Percentiles rank a stretch among this genome's conserved stretches.
Conservation (phyloP, 2,329 filamentous ascomycete species). For the Verticillium longisporum region DNA sequence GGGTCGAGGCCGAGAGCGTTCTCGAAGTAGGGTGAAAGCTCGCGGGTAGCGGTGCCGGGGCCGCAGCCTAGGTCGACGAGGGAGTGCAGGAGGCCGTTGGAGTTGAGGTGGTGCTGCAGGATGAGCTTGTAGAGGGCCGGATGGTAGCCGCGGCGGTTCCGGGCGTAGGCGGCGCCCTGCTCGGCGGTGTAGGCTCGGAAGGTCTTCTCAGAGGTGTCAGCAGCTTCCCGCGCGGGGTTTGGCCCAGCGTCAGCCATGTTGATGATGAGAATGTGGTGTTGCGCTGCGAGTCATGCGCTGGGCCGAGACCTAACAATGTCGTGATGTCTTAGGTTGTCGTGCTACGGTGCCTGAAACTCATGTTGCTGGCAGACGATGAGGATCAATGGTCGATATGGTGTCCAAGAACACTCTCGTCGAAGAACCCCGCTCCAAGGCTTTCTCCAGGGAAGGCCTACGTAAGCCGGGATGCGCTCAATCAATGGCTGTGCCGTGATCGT, state of each 20-base stretch:
- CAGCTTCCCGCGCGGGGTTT: not conserved
- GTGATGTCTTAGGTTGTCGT: not conserved
- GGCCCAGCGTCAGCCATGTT: not conserved
- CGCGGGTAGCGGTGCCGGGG: constrained; percentile 40
- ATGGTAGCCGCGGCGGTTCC: constrained; percentile 33
- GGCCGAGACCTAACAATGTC: not conserved
- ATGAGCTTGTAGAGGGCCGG: constrained; percentile 38
- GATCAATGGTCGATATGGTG: not conserved
- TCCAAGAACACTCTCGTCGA: too few relatives aligned
- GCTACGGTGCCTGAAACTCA: too few relatives aligned
- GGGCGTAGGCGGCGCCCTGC: constrained; percentile 37
- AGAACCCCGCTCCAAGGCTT: not conserved
- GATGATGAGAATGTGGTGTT: not conserved
- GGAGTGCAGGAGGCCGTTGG: constrained; percentile 32
- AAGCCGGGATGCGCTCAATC: not conserved
- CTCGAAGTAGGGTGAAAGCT: constrained; percentile 37
- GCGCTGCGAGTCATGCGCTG: not conserved
- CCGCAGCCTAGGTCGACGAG: constrained; percentile 52
- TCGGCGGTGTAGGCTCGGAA: constrained; percentile 36
- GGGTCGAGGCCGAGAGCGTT: constrained; percentile 43
- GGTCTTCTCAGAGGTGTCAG: constrained; percentile 19
- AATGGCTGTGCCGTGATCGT: not conserved
- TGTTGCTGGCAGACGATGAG: too few relatives aligned
- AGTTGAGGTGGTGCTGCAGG: constrained; percentile 36
- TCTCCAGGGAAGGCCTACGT: not conserved